Evolutionary conservation across 768 basidiomycete genomes (phyloP).

Genomic region (Sporobolomyces phaffii): DNA sequence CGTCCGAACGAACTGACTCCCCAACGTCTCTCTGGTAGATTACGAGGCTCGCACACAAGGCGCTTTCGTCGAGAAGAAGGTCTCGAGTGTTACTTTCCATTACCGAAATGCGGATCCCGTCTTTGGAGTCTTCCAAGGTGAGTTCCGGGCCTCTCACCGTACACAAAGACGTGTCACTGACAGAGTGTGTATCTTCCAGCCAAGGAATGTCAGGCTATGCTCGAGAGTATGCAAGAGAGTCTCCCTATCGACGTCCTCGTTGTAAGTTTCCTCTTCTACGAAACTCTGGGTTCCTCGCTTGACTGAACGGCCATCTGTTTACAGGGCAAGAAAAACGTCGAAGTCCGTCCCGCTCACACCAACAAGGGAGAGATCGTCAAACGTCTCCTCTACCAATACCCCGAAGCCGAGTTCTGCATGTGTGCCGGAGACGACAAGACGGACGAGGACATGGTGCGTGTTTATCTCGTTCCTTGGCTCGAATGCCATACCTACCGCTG

Average conservation of each 20-base stretch:
- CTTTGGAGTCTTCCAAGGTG: constrained; percentile 66
- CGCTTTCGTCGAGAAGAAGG: constrained; percentile 93
- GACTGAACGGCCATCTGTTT: too few species aligned
- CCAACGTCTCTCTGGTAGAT: constrained; percentile 10
- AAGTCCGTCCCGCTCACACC: constrained; percentile 87
- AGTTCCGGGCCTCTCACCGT: neutral
- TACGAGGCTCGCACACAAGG: constrained; percentile 72
- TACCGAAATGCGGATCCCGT: constrained; percentile 88
- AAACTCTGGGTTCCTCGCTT: too few species aligned
- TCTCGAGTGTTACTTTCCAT: constrained; percentile 97
- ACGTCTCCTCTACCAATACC: constrained; percentile 82
- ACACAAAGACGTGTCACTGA: neutral
- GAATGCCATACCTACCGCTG: too few species aligned
- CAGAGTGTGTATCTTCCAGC: constrained; percentile 57
- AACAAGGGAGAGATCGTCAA: constrained; percentile 99
- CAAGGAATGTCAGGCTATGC: constrained; percentile 88
- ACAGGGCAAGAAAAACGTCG: constrained; percentile 90
- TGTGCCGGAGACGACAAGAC: constrained; percentile 96
- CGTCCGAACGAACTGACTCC: neutral
- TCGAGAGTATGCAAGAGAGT: constrained; percentile 91
- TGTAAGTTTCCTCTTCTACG: constrained; percentile 9
- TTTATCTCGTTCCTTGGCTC: neutral
- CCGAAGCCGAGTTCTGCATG: constrained; percentile 90
- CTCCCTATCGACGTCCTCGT: constrained; percentile 74
- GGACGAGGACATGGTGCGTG: constrained; percentile 99